Evolutionary conservation across 2,329 filamentous ascomycete genomes (phyloP), one percentile per base, ranked within the genome.

Genomic region (Cryphonectria japonica): DNA sequence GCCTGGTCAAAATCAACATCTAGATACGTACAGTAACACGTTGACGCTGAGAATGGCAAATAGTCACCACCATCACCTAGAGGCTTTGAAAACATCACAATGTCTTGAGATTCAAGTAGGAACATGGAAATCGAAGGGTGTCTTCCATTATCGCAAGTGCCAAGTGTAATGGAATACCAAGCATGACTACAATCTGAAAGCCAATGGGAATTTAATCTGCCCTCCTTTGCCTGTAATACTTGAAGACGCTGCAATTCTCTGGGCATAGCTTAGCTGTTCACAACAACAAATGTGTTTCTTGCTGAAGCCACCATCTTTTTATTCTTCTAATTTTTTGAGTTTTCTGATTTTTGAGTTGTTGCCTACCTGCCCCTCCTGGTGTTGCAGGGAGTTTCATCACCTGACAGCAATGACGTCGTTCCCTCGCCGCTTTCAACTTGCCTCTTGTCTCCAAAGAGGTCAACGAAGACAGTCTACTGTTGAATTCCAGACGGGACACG

Each of bases 321-420:
- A 16, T 43, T 14, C 2, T 39, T 39, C 16, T 50, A n/a, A n/a
- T 50, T 0, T 50, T 4, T 16, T 43, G 5, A 1, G 16, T 43
- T 3, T 50, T 50, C 22, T n/a, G 4, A 34, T 39, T 39, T 13
- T 57, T 19, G 26, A 39, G 29, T 39, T 29, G 50, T 37, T 34
- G 29, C 26, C 22, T 19, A 54, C 57, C 14, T 60, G 57, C 32
- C 57, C 29, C 29, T 60, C 29, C 34, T n/a, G 11, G n/a, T 46
- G n/a, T 37, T 60, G n/a, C 34, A 46, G 34, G 37, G n/a, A 50
- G 11, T 39, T 39, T 26, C 19, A 16, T 67, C 50, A 67, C 66
- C 54, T 43, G 54, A 50, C 66, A 59, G 37, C 34, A 14, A 68
- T 68, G 66, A 68, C 66, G 66, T 68, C 66, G 50, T 57, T 50